These are phyloP conservation scores for Penicillium sp. DNA, from an alignment of 2,329 filamentous ascomycete genomes.

Conservation along the genomic window DNA sequence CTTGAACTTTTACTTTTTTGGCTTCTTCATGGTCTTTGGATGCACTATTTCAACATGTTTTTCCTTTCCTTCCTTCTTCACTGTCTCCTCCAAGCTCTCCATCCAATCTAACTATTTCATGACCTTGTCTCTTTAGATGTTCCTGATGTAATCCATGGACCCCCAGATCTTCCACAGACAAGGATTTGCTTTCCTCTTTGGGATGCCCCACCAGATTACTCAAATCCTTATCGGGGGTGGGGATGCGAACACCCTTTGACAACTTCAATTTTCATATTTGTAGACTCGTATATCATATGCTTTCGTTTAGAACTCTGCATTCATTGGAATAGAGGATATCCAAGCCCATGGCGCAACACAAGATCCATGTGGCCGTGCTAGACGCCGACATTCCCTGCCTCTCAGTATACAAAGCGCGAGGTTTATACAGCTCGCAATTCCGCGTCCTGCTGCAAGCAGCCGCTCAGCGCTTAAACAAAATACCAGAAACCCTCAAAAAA, in stretches of 20 bases:
- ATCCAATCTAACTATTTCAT: neutral
- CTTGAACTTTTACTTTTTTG: too few relatives aligned
- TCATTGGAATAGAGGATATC: neutral
- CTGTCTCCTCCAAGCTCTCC: neutral
- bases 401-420: conserved; percentile 31
- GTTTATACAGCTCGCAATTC: conserved; percentile 40
- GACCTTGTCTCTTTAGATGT: neutral
- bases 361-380: conserved; percentile 36
- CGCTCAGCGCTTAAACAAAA: conserved; percentile 26
- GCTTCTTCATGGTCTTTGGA: neutral
- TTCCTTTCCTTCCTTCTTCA: neutral
- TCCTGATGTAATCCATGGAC: neutral
- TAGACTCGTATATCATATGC: neutral
- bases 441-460: conserved; percentile 32
- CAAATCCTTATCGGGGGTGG: conserved; percentile 20
- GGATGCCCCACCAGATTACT: conserved; percentile 21
- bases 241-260: conserved; percentile 14
- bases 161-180: neutral
- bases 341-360: conserved; percentile 15
- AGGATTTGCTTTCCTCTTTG: conserved; percentile 21
- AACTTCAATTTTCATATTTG: neutral
- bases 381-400: conserved; percentile 39
- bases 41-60: neutral
- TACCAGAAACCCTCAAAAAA: conserved; percentile 1
- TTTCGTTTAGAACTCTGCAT: neutral